phyloP scores from a whole-genome alignment of 208 protist species.

The Crithidia fasciculata region DNA sequence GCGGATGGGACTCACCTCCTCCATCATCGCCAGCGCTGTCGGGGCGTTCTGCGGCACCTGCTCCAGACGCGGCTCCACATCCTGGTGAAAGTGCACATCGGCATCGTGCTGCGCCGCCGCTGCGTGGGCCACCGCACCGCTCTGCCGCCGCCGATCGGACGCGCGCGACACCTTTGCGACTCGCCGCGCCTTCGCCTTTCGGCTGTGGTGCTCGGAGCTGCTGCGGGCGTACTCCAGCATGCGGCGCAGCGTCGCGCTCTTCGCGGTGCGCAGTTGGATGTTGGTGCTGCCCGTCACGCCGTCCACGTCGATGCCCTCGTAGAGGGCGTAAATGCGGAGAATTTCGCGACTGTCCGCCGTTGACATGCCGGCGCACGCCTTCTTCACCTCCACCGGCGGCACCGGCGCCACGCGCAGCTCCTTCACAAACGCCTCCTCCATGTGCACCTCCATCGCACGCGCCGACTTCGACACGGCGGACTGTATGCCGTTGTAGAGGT shows the following conservation, averaged over 20 bases:
- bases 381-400: constrained; percentile 46
- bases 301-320: constrained; percentile 49
- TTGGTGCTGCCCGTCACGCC: constrained; percentile 26
- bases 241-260: constrained; percentile 73
- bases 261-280: constrained; percentile 50
- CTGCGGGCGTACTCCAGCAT: constrained; percentile 47
- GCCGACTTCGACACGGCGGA: constrained; percentile 51
- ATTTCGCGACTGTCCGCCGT: constrained; percentile 33
- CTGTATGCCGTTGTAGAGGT: constrained; percentile 67
- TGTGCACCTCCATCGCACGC: constrained; percentile 65
- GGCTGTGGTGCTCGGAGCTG: constrained; percentile 28
- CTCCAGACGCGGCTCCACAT: constrained; percentile 51
- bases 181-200: constrained; percentile 14
- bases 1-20: constrained; percentile 69
- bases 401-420: constrained; percentile 55
- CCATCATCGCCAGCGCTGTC: constrained; percentile 45
- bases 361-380: constrained; percentile 33
- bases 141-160: constrained; percentile 23
- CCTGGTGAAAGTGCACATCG: constrained; percentile 54
- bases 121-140: not conserved
- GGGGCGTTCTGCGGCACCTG: constrained; percentile 83
- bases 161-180: constrained; percentile 30
- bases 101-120: constrained; percentile 36
- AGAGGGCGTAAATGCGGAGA: constrained; percentile 55
- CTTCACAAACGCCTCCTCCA: constrained; percentile 86